Conservation (phyloP, 163 green algal species). For the Chlamydomonas reinhardtii region DNA sequence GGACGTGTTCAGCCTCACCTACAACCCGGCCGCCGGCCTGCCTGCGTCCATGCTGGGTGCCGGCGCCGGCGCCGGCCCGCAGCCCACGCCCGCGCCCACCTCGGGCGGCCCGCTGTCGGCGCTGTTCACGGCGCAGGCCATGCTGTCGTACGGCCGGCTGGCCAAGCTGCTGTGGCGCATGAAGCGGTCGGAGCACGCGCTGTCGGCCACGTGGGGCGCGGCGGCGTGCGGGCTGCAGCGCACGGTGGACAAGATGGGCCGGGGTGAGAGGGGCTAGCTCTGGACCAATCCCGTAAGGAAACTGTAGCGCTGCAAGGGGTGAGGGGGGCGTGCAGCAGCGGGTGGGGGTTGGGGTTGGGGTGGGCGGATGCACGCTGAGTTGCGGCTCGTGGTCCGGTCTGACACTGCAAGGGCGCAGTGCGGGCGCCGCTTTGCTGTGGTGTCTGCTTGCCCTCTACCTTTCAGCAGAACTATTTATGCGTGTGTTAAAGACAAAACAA, state of each 20-base stretch:
- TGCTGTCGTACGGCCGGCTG: constrained; percentile 73
- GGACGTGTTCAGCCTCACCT: constrained; percentile 90
- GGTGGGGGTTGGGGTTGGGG: constrained; percentile 30
- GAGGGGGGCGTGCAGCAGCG: no score
- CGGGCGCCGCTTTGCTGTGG: no score
- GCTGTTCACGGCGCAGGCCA: constrained; percentile 44
- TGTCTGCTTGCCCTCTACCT: no score
- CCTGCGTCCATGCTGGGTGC: constrained; percentile 52
- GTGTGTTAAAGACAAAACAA: no score
- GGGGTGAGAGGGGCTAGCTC: not conserved
- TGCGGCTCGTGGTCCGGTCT: no score
- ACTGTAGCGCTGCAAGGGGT: no score
- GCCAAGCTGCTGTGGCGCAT: constrained; percentile 88
- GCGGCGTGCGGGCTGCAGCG: constrained; percentile 62
- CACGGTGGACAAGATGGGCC: constrained; percentile 42
- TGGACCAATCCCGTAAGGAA: no score
- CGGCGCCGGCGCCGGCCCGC: not conserved
- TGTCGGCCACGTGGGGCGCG: constrained; percentile 66
- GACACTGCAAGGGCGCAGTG: no score
- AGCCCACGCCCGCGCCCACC: not conserved
- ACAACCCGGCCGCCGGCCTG: constrained; percentile 77
- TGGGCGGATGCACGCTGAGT: no score
- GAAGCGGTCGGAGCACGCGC: constrained; percentile 81
- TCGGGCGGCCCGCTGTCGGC: constrained; percentile 16
- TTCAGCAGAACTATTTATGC: no score